Conservation (phyloP, 768 basidiomycete genomes). For the Candolleomyces aberdarensis region DNA sequence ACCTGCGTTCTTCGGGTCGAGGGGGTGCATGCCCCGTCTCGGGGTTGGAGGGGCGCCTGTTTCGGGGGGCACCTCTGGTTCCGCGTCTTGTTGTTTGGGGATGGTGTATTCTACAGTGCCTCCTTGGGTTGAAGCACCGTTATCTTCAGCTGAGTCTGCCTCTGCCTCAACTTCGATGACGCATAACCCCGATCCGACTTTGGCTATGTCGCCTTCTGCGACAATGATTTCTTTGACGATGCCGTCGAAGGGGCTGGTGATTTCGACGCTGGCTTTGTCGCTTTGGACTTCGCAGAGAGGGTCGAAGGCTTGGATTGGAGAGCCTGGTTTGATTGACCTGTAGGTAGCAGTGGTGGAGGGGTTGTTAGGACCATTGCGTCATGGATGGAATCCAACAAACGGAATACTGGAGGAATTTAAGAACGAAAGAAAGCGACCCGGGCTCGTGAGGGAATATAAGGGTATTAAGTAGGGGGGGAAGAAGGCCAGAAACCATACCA, state of each 20-base stretch:
- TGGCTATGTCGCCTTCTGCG: conserved; percentile 78
- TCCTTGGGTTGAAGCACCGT: conserved; percentile 14
- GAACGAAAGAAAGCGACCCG: not conserved
- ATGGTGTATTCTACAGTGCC: conserved; percentile 11
- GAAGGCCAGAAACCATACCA: conserved; percentile 53
- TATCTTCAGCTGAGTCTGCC: conserved; percentile 47
- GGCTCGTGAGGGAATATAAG: not conserved
- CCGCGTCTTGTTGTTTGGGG: not conserved
- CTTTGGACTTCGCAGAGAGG: conserved; percentile 82
- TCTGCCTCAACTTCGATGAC: conserved; percentile 79
- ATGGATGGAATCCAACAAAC: not conserved
- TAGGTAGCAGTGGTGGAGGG: not conserved
- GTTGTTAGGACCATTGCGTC: not conserved
- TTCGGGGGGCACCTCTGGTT: not conserved
- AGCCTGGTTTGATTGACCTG: conserved; percentile 62
- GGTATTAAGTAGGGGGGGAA: conserved; percentile 4
- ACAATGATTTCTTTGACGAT: conserved; percentile 70
- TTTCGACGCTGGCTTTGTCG: conserved; percentile 90
- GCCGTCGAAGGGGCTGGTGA: conserved; percentile 84
- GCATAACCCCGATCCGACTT: conserved; percentile 77
- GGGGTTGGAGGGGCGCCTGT: not conserved
- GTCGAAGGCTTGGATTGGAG: conserved; percentile 61
- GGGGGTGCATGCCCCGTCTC: conserved; percentile 42
- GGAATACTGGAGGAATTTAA: not conserved
- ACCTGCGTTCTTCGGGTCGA: conserved; percentile 49